Evolutionary conservation across 2,329 filamentous ascomycete species (phyloP), one percentile per base, ranked within the genome.

Genomic region (Monosporascus sp.): DNA sequence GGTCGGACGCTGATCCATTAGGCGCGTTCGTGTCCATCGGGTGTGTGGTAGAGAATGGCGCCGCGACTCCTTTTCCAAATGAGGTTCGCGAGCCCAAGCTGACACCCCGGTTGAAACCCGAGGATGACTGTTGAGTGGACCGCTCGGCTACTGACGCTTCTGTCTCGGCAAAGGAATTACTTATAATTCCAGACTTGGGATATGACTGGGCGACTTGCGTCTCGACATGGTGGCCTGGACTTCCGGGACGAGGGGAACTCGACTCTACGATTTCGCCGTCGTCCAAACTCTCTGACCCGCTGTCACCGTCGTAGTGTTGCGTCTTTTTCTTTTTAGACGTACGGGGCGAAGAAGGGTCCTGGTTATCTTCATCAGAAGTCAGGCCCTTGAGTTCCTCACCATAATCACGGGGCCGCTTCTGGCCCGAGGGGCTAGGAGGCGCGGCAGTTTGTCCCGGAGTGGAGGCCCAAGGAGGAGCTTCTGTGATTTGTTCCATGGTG

Each of bases 191-290:
- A 43, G 19, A 11, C 4, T 43, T 26, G 14, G 45, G 45, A 35
- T 37, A 46, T 53, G 17, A 19, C n/a, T 20, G 40, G 9, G 5
- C n/a, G 19, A 20, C 19, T 16, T 11, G 40, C 20, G 17, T 46
- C 5, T 27, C 43, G 11, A 22, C 26, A 48, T 47, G 49, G 26
- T 37, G 41, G 24, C 24, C 22, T n/a, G 43, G n/a, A 27, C 22
- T 6, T 35, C 31, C 11, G 20, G 43, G 43, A 47, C 49, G 50
- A 53, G 51, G 43, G 22, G 50, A 55, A 54, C 41, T 52, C 16
- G 60, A 60, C 51, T 68, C 68, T 57, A 65, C 60, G 58, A 66
- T 66, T 58, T 70, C 67, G 48, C 66, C 68, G 51, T 71, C 67
- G 20, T 69, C 69, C 35, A 67, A 49, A 45, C 59, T 56, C 37